Evolutionary conservation across 2,329 filamentous ascomycete species (phyloP).

Genomic region (Trichoderma breve): DNA sequence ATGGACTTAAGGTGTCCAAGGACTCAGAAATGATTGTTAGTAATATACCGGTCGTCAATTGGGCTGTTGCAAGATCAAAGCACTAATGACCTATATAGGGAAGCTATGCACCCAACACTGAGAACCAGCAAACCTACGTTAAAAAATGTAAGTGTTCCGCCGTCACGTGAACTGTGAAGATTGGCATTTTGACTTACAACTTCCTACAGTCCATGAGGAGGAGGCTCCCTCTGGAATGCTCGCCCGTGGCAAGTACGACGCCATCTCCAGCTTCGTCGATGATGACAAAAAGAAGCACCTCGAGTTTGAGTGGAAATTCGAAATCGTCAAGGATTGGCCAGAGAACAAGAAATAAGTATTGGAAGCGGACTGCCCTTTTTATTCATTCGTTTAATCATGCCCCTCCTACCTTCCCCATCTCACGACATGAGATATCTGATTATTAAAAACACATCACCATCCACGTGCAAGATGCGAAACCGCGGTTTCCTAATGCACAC

Average conservation of each 20-base stretch:
- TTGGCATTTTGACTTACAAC: conserved; percentile 14
- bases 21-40: conserved; percentile 96
- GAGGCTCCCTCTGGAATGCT: conserved; percentile 91
- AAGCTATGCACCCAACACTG: conserved; percentile 89
- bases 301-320: conserved; percentile 92
- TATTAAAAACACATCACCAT: not conserved
- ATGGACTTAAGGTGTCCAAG: conserved; percentile 84
- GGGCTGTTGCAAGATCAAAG: not conserved
- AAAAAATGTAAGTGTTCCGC: conserved; percentile 79
- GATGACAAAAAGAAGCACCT: conserved; percentile 91
- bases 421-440: conserved; percentile 11
- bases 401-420: not conserved
- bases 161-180: not conserved
- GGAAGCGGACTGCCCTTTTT: not conserved
- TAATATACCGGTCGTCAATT: conserved; percentile 23
- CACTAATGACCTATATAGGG: conserved; percentile 55
- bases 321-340: conserved; percentile 96
- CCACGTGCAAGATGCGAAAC: conserved; percentile 4
- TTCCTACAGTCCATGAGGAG: conserved; percentile 74
- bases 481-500: not conserved
- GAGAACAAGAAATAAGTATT: too few relatives aligned
- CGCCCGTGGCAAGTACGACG: conserved; percentile 85
- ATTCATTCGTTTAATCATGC: conserved; percentile 5
- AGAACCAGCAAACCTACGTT: conserved; percentile 77
- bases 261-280: conserved; percentile 86